Conservation (phyloP, 2,329 filamentous ascomycete species). For the Curvularia eragrostidis region DNA sequence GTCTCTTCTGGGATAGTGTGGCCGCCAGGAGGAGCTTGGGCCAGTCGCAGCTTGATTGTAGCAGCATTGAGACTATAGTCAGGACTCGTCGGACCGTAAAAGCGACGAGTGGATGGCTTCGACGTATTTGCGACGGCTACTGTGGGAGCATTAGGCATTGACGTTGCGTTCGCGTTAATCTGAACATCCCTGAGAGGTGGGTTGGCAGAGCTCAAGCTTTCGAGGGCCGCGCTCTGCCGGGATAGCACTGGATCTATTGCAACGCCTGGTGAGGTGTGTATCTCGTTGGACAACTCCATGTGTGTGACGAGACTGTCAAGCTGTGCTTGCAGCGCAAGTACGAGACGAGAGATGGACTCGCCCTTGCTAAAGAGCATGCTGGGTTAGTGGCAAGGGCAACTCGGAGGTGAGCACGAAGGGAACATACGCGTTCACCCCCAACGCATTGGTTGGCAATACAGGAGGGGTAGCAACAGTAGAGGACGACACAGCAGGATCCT, state of each 20-base stretch:
- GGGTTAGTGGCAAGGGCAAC: slow-evolving; percentile 1
- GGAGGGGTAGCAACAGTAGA: background rate
- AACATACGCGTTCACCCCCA: slow-evolving; percentile 1
- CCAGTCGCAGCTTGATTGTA: slow-evolving; percentile 1
- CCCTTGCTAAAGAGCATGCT: slow-evolving; percentile 1
- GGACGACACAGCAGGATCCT: background rate
- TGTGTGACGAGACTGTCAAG: slow-evolving; percentile 1
- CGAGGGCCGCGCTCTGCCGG: background rate
- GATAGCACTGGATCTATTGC: background rate
- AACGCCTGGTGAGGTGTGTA: background rate
- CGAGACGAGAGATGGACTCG: background rate
- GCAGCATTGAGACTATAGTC: slow-evolving; percentile 3
- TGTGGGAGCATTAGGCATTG: background rate
- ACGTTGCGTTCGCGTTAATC: background rate
- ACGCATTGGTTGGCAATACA: background rate
- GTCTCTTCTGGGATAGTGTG: background rate
- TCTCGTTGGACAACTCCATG: slow-evolving; percentile 1
- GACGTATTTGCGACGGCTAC: background rate
- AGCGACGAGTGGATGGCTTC: slow-evolving; percentile 2
- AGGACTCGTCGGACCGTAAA: background rate
- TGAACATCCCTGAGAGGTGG: background rate
- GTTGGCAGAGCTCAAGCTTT: background rate
- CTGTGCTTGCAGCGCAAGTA: background rate
- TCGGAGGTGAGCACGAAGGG: background rate
- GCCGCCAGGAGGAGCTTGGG: background rate